These are phyloP conservation scores for Mortierella hygrophila DNA, from an alignment of 192 early-diverging fungal genomes.

Conservation along the genomic window DNA sequence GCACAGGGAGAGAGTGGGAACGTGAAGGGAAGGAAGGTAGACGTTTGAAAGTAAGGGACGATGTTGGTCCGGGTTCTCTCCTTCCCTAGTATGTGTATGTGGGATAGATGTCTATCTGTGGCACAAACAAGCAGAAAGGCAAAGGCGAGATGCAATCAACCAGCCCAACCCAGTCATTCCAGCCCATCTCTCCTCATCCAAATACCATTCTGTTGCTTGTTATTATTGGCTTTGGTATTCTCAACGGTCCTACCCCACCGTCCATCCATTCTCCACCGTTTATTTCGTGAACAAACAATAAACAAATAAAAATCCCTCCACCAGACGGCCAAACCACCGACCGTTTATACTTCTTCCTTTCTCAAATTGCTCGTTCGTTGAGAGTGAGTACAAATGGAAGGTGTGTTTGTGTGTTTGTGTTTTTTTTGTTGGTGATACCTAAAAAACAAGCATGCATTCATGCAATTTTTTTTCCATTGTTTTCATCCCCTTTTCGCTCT, in stretches of 20 bases:
- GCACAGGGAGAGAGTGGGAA: background rate
- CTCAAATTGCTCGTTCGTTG: background rate
- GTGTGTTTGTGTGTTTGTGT: too few species aligned
- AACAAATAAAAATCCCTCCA: slow-evolving; percentile 1
- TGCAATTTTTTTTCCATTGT: background rate
- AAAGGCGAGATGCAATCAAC: background rate
- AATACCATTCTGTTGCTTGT: background rate
- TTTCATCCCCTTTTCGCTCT: background rate
- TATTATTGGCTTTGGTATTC: background rate
- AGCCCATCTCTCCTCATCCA: background rate
- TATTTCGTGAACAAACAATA: background rate
- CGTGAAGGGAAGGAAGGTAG: background rate
- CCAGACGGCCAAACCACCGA: background rate
- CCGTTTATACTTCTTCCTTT: too few species aligned
- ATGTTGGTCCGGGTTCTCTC: background rate
- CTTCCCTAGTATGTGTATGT: background rate
- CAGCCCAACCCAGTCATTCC: background rate
- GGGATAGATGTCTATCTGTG: background rate
- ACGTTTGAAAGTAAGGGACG: background rate
- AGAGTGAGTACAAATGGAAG: background rate
- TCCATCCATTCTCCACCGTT: background rate
- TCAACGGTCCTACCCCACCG: background rate
- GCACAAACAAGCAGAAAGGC: background rate
- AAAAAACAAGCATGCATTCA: background rate
- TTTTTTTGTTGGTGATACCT: too few species aligned